Percentiles rank a stretch among this genome's conserved stretches.
These are phyloP conservation scores for Kwoniella pini DNA, from an alignment of 768 basidiomycete genomes.

Conservation along the genomic window DNA sequence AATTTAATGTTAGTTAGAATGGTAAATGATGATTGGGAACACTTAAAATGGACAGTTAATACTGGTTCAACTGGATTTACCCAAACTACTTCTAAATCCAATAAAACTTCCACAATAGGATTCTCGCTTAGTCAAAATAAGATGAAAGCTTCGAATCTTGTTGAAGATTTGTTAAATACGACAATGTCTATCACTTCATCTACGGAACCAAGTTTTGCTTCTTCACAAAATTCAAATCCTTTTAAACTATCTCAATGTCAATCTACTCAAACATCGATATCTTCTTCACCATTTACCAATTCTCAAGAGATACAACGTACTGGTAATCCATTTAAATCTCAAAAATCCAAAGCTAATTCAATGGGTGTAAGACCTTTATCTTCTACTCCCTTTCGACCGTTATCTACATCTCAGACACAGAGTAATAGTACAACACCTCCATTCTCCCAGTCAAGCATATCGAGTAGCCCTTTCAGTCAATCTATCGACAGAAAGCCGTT, in stretches of 20 bases:
- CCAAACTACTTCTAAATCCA: neutral
- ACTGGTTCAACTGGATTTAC: neutral
- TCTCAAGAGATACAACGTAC: neutral
- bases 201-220: neutral
- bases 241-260: too few species aligned
- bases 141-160: constrained; percentile 6
- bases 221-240: too few species aligned
- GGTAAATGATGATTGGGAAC: constrained; percentile 39
- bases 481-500: neutral
- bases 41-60: constrained; percentile 20
- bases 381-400: neutral
- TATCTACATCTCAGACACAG: neutral
- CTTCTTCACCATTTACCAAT: neutral
- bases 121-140: neutral
- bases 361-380: constrained; percentile 8
- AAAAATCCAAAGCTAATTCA: neutral
- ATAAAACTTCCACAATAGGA: neutral
- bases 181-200: constrained; percentile 5
- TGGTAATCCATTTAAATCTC: neutral
- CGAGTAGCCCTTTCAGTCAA: neutral
- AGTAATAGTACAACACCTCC: neutral
- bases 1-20: constrained; percentile 42
- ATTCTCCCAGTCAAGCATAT: too few species aligned
- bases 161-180: constrained; percentile 9
- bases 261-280: neutral